Conservation (phyloP, 192 early-diverging fungal species). For the Chytriomyces confervae region DNA sequence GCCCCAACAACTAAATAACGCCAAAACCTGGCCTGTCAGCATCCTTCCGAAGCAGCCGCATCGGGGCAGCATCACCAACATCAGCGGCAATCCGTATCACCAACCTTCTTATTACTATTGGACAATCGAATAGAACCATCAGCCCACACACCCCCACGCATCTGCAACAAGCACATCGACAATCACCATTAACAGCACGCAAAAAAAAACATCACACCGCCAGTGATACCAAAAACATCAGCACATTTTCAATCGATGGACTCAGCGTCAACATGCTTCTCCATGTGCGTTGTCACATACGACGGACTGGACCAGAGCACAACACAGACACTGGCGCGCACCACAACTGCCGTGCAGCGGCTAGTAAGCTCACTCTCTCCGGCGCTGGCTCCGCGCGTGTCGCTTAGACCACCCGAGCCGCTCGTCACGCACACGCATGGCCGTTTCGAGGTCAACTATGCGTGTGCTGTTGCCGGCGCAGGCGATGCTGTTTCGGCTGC, state of each 20-base stretch:
- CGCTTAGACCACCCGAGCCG: conserved; percentile 29
- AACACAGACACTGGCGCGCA: conserved; percentile 1
- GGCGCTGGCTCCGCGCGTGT: not conserved
- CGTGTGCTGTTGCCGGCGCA: conserved; percentile 42
- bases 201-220: not conserved
- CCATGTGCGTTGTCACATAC: conserved; percentile 6
- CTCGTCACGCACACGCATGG: conserved; percentile 34
- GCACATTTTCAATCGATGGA: not conserved
- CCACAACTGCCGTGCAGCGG: not conserved
- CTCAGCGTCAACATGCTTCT: conserved; percentile 1
- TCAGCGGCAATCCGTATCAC: too few relatives aligned
- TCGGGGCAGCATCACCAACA: too few relatives aligned
- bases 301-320: conserved; percentile 15
- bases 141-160: too few relatives aligned
- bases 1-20: too few relatives aligned
- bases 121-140: too few relatives aligned
- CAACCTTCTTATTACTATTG: too few relatives aligned
- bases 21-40: too few relatives aligned
- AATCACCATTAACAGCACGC: not conserved
- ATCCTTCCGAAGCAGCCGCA: too few relatives aligned
- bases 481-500: conserved; percentile 27
- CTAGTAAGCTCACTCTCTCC: not conserved
- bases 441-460: conserved; percentile 31
- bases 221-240: not conserved
- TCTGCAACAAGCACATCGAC: too few relatives aligned